Conservation (phyloP, 2,329 filamentous ascomycete genomes). For the Botrytis hyacinthi region DNA sequence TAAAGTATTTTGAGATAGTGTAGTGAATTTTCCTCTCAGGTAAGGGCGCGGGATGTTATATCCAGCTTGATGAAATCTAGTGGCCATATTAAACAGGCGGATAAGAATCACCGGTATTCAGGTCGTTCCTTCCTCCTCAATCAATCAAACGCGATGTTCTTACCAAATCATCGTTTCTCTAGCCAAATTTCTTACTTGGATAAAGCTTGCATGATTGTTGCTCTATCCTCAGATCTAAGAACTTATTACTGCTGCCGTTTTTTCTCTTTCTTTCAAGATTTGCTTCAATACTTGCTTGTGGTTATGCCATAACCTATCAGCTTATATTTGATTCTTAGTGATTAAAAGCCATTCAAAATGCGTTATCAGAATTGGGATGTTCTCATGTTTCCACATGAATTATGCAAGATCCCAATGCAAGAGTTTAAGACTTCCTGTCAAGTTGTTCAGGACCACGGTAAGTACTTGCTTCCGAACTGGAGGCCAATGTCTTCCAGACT, state of each 20-base stretch:
- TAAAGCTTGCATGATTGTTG: not conserved
- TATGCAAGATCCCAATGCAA: conserved; percentile 68
- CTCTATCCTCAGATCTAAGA: not conserved
- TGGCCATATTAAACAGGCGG: not conserved
- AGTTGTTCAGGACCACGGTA: conserved; percentile 53
- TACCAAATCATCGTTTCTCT: not conserved
- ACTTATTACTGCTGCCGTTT: not conserved
- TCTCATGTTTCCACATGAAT: conserved; percentile 67
- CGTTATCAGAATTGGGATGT: conserved; percentile 86
- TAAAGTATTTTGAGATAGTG: not conserved
- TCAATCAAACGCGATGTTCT: not conserved
- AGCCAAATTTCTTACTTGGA: not conserved
- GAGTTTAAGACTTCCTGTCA: conserved; percentile 81
- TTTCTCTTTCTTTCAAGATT: conserved; percentile 16
- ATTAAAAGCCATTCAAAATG: conserved; percentile 50
- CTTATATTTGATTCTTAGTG: conserved; percentile 5
- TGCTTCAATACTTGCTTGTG: conserved; percentile 20
- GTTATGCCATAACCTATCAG: conserved; percentile 10
- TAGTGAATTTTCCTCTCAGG: not conserved
- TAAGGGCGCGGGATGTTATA: not conserved
- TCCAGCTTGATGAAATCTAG: not conserved
- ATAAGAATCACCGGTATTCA: not conserved
- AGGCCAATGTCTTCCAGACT: not conserved
- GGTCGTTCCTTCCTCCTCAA: conserved; percentile 8
- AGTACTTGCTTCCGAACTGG: not conserved